Base-by-base conservation (phyloP, 108 stramenopile species). In the Cyclotella atomus region DNA sequence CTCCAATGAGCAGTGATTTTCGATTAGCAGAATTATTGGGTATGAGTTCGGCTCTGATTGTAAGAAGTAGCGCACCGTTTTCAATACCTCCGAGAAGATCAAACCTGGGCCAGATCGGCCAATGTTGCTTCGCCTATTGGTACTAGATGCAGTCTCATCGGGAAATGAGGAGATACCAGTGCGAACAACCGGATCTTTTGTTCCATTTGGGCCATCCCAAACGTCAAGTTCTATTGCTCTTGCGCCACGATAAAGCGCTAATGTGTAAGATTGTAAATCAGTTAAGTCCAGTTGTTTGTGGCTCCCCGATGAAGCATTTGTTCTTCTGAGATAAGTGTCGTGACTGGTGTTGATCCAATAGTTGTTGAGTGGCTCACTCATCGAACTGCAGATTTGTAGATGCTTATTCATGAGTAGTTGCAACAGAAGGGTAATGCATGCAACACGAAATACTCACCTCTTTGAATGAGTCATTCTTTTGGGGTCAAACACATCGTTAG, bases 281-380 rank as follows among this genome's bases (percentile, higher is more conserved):
- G 70, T 59, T 43, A 61, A 59, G 7, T 57, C 75, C 29, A 33
- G 1, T 8, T 67, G 46, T 32, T 56, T 71, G 3, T 21, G 47
- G 52, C n/a, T n/a, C n/a, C 49, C 75, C 33, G 73, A 52, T 25
- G 57, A 52, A 52, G 32, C n/a, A 60, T 65, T 71, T 27, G 68
- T 53, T 75, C 76, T 28, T 56, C 54, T 35, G 0, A 97, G 78
- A 77, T 94, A 99, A 0, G 97, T 94, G 69, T 97, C 97, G 76
- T 99, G 97, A 70, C 91, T 85, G 9, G 91, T 88, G 60, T 92
- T 81, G 41, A 97, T 93, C 84, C 84, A 98, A 83, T 99, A 99
- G 62, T 91, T 76, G 46, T 66, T 81, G 43, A 99, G 82, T 16
- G 97, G 97, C 41, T 90, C 90, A 20, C 62, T 84, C 96, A 98